These are phyloP conservation scores for Nephelium lappaceum DNA, from an alignment of 345 rosid species.

Conservation along the genomic window DNA sequence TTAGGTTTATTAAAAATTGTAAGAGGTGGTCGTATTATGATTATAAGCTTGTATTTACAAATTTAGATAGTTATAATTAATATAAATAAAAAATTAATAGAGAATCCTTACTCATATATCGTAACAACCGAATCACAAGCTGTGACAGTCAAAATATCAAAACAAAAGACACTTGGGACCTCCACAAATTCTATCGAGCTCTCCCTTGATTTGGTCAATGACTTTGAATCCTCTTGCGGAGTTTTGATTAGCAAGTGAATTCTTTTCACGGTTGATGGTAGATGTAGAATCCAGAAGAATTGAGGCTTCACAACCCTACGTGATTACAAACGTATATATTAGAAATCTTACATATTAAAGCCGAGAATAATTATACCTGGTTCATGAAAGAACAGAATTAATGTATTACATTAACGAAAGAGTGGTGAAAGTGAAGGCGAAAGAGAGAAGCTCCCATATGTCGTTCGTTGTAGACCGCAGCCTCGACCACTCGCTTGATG, in stretches of 20 bases:
- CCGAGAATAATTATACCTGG: neutral
- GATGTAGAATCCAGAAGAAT: slow-evolving; percentile 57
- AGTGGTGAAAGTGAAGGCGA: slow-evolving; percentile 52
- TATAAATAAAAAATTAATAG: neutral
- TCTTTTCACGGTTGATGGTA: slow-evolving; percentile 54
- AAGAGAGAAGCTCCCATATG: slow-evolving; percentile 65
- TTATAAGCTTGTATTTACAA: neutral
- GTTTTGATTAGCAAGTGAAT: slow-evolving; percentile 39
- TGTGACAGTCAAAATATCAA: slow-evolving; percentile 59
- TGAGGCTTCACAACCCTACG: slow-evolving; percentile 77
- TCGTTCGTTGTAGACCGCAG: slow-evolving; percentile 45
- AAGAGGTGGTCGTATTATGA: neutral
- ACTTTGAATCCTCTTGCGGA: slow-evolving; percentile 60
- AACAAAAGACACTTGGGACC: slow-evolving; percentile 56
- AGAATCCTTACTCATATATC: slow-evolving; percentile 21
- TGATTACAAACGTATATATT: neutral
- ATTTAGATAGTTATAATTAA: neutral
- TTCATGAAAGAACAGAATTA: neutral
- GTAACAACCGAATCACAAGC: slow-evolving; percentile 62
- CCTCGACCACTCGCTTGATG: slow-evolving; percentile 38
- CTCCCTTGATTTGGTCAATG: slow-evolving; percentile 58
- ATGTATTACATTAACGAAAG: slow-evolving; percentile 16
- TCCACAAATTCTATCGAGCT: slow-evolving; percentile 56
- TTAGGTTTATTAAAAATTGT: too few species aligned
- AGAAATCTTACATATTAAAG: neutral